Base-by-base conservation (phyloP, 352 stramenopile genomes). In the Globisporangium uncinulatum region DNA sequence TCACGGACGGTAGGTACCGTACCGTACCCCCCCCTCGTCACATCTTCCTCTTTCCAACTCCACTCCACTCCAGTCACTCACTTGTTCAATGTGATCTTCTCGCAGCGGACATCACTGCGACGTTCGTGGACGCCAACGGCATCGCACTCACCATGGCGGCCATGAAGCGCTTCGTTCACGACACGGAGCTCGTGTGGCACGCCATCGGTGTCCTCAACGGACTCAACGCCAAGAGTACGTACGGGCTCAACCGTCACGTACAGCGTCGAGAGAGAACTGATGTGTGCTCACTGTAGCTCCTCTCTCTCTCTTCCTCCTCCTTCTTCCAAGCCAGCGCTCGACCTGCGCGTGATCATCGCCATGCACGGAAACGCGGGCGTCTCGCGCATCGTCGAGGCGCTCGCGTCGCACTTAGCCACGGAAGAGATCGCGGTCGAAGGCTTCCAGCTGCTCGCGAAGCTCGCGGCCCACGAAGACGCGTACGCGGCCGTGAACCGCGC, bases 141-240 rank as follows among this genome's bases (percentile, higher is more conserved):
- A 74, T 89, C 32, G 71, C 76, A 29, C 63, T 86, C 7, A 68
- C 76, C 1, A 75, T 87, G 67, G 44, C 59, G 1, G 54, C 66
- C 13, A 73, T 89, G 63, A 84, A 80, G 59, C 61, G 46, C 13
- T 86, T 79, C 51, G 58, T 75, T 10, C 56, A 72, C 39, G 79
- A 89, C 60, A 73, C 72, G n/a, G 79, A 92, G 57, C 66, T 87
- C 11, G 73, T 89, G 17, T 92, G 81, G 81, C 78, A 92, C 53
- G 74, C 74, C 0, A 66, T 92, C 19, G 81, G 79, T 41, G 73
- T 85, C 11, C 75, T 92, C 44, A 89, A 92, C 46, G 73, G 67
- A 1, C 67, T 92, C 24, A 71, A 86, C 57, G 63, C 66, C 29
- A 70, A 83, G 66, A 78, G 79, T 87, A 51, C 49, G 44, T 37